Conservation (phyloP, 306 rosid species). For the Ormosia emarginata region DNA sequence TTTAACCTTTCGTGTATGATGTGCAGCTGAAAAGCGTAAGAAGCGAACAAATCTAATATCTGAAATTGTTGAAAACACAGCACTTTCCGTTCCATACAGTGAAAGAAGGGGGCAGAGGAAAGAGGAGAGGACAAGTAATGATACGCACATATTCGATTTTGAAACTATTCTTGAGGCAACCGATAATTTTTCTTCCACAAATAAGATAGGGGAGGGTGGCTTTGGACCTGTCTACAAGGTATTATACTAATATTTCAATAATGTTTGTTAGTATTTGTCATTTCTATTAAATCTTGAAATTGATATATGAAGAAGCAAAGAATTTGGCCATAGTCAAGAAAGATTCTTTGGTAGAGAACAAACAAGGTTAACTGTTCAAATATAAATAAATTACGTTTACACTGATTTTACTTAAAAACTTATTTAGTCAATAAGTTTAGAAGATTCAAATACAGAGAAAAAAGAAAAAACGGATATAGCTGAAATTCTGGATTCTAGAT, state of each 20-base stretch:
- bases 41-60: not conserved
- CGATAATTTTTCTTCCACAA: not conserved
- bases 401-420: no score
- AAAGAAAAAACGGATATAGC: no score
- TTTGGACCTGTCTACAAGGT: slow-evolving; percentile 20
- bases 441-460: no score
- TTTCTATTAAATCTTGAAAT: no score
- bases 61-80: not conserved
- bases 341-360: not conserved
- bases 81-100: not conserved
- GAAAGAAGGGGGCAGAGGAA: not conserved
- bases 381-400: not conserved
- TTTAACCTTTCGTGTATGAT: not conserved
- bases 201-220: slow-evolving; percentile 11
- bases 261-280: no score
- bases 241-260: not conserved
- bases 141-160: not conserved
- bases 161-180: slow-evolving; percentile 3
- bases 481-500: no score
- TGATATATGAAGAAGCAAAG: no score
- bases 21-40: not conserved
- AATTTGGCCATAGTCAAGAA: no score
- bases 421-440: no score
- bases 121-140: not conserved
- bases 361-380: not conserved